Conservation (phyloP, 2,329 filamentous ascomycete genomes). For the Fusarium keratoplasticum region DNA sequence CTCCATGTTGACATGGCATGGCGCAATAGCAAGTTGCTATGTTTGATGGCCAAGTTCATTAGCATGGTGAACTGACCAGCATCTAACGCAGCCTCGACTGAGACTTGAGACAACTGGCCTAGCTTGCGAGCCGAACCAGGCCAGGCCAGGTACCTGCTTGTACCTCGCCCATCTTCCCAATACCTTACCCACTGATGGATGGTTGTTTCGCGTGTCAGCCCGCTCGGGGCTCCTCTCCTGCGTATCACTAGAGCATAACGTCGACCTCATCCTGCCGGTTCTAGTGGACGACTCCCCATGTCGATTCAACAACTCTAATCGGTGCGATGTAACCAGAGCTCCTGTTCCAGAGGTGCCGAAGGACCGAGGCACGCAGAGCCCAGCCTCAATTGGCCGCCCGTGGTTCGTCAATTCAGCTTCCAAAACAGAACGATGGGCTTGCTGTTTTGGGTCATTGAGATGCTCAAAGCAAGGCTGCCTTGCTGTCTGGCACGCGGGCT, state of each 20-base stretch:
- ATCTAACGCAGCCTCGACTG: constrained; percentile 22
- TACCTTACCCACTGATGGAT: constrained; percentile 27
- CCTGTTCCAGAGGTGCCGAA: constrained; percentile 4
- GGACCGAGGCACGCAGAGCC: constrained; percentile 11
- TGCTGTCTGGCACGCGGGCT: constrained; percentile 34
- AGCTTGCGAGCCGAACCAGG: not conserved
- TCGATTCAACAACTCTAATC: constrained; percentile 24
- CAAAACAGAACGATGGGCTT: constrained; percentile 4
- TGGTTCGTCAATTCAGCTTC: constrained; percentile 21
- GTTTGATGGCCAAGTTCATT: not conserved
- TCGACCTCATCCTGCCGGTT: constrained; percentile 26
- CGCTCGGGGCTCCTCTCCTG: constrained; percentile 24
- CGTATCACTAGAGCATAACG: constrained; percentile 19
- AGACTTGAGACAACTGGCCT: constrained; percentile 31
- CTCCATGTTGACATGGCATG: not conserved
- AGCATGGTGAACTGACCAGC: constrained; percentile 15
- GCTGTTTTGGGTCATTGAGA: constrained; percentile 16
- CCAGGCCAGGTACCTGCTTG: constrained; percentile 20
- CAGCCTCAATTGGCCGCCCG: constrained; percentile 13
- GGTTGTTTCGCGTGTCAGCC: constrained; percentile 13
- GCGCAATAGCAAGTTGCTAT: constrained; percentile 6
- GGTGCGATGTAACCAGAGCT: constrained; percentile 30
- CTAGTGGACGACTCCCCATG: constrained; percentile 10
- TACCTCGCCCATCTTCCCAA: constrained; percentile 14
- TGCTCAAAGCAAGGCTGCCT: constrained; percentile 14